phyloP scores from a whole-genome alignment of 495 filamentous ascomycete species.

The Penicillium bovifimosum region DNA sequence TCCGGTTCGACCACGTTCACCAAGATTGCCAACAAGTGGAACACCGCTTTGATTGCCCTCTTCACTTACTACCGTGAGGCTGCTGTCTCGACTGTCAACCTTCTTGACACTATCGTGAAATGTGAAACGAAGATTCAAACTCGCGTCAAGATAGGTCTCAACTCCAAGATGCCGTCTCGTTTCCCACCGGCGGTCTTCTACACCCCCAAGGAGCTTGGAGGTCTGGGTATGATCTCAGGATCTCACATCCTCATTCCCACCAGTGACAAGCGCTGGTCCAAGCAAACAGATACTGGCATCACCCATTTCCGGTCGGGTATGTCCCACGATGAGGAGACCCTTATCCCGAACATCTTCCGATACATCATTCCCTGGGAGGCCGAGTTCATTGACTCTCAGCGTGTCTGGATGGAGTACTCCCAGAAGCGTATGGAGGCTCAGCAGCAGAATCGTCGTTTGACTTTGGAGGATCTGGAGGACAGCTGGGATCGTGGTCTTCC shows the following conservation, averaged over 20 bases:
- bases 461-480: constrained; percentile 95
- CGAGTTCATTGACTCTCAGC: constrained; percentile 97
- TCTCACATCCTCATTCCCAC: constrained; percentile 98
- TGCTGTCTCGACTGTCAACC: constrained; percentile 91
- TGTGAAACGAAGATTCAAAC: constrained; percentile 99
- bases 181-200: constrained; percentile 99
- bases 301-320: constrained; percentile 98
- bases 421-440: constrained; percentile 97
- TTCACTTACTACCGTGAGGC: constrained; percentile 99
- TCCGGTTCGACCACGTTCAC: constrained; percentile 99
- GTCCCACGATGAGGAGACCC: constrained; percentile 95
- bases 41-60: constrained; percentile 94
- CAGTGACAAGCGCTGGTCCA: constrained; percentile 96
- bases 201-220: constrained; percentile 96
- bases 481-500: constrained; percentile 98
- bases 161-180: constrained; percentile 99
- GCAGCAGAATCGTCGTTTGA: constrained; percentile 92
- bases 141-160: constrained; percentile 96
- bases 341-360: constrained; percentile 98
- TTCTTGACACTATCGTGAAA: constrained; percentile 98
- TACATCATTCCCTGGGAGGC: constrained; percentile 99
- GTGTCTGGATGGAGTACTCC: constrained; percentile 98
- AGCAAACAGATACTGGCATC: constrained; percentile 95
- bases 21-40: constrained; percentile 99
- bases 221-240: constrained; percentile 97